A percentile compares a stretch with the other conserved stretches of the same genome.
phyloP scores from a whole-genome alignment of 1,284 basidiomycete species.

The Papiliotrema terrestris region DNA sequence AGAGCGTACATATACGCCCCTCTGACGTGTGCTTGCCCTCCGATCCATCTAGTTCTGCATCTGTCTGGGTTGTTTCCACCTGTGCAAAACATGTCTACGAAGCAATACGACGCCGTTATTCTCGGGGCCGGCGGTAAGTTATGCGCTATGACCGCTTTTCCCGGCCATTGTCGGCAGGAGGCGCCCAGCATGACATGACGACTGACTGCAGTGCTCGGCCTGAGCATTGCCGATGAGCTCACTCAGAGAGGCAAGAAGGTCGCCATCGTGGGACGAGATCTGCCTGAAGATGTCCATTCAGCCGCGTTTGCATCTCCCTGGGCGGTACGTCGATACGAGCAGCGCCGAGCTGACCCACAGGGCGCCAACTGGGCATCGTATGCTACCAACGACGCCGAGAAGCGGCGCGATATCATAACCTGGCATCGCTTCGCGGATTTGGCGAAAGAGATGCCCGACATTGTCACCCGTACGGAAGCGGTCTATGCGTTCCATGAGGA shows the following conservation, averaged over 20 bases:
- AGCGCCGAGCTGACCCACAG: constrained; percentile 33
- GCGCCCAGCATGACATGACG: too few species aligned
- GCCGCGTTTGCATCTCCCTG: constrained; percentile 66
- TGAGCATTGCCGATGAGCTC: constrained; percentile 50
- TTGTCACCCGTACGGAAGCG: constrained; percentile 16
- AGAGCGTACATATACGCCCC: too few species aligned
- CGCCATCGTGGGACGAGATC: constrained; percentile 62
- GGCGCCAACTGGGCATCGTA: constrained; percentile 68
- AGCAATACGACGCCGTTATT: constrained; percentile 49
- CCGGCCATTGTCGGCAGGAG: too few species aligned
- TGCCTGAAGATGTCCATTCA: constrained; percentile 60
- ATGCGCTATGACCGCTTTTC: too few species aligned
- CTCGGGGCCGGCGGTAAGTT: constrained; percentile 55
- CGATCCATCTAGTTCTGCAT: too few species aligned
- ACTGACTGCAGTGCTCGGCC: constrained; percentile 50
- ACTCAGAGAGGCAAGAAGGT: constrained; percentile 53
- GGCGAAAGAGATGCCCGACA: constrained; percentile 9
- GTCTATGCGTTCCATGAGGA: constrained; percentile 7
- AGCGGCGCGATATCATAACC: constrained; percentile 36
- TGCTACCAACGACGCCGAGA: constrained; percentile 51
- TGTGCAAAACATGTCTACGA: background rate
- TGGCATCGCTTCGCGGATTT: constrained; percentile 53
- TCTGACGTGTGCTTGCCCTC: too few species aligned
- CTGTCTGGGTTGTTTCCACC: too few species aligned
- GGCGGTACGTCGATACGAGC: constrained; percentile 52